phyloP scores from a whole-genome alignment of 1,284 basidiomycete genomes.

The Phlebopus sp. region DNA sequence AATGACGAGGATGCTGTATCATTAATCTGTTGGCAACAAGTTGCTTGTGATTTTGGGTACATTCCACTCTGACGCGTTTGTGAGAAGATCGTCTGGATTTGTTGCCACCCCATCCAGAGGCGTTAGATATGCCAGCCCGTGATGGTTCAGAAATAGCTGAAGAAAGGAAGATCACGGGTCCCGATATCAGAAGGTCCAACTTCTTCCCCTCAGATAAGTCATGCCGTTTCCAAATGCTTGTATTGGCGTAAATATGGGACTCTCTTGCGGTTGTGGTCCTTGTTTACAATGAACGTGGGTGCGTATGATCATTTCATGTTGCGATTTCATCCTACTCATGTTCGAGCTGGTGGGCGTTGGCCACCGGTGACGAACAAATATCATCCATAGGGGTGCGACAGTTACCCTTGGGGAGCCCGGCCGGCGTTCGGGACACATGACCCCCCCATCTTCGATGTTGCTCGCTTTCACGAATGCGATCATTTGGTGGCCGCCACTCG shows the following conservation, averaged over 20 bases:
- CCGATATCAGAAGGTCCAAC: background rate
- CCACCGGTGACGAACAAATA: no score
- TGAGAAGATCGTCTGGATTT: background rate
- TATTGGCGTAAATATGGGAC: no score
- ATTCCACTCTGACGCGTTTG: background rate
- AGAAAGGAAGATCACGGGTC: background rate
- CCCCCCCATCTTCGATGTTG: background rate
- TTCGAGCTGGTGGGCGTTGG: no score
- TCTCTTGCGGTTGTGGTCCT: no score
- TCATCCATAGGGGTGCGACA: background rate
- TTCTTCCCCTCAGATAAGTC: no score
- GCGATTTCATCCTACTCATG: no score
- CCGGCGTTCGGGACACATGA: background rate
- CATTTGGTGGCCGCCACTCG: background rate
- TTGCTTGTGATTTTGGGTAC: background rate
- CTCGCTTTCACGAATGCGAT: no score
- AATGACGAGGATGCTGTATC: constrained; percentile 5
- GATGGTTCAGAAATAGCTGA: background rate
- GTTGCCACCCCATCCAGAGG: background rate
- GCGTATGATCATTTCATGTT: no score
- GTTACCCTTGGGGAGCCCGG: background rate
- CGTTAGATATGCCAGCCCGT: background rate
- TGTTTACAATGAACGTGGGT: no score
- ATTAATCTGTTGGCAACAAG: constrained; percentile 5
- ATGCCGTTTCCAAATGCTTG: no score